phyloP scores from a whole-genome alignment of 768 basidiomycete genomes.

The Cyclocybe aegerita region DNA sequence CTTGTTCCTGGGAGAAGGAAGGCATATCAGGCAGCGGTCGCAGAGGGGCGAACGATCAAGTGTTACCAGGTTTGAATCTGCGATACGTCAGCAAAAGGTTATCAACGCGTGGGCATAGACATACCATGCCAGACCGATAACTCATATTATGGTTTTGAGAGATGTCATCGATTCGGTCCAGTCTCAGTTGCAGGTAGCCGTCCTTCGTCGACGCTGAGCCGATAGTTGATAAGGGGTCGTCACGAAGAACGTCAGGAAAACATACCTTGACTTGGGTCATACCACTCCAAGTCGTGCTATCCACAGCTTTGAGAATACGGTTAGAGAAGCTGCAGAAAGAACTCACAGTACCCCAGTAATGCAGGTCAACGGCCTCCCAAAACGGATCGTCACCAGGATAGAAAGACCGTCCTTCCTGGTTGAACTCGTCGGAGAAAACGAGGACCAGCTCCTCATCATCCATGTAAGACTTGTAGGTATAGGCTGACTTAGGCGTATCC shows the following conservation, averaged over 20 bases:
- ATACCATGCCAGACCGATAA: slow-evolving; percentile 53
- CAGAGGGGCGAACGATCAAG: background rate
- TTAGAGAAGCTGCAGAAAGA: background rate
- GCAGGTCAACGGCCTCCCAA: slow-evolving; percentile 58
- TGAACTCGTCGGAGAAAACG: slow-evolving; percentile 85
- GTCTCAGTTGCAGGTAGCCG: slow-evolving; percentile 73
- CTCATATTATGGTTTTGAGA: slow-evolving; percentile 62
- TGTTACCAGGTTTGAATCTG: slow-evolving; percentile 35
- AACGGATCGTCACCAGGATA: slow-evolving; percentile 71
- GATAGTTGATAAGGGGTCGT: background rate
- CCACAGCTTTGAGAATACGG: background rate
- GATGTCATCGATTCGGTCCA: slow-evolving; percentile 45
- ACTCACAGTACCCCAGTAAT: slow-evolving; percentile 67
- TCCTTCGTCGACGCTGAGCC: slow-evolving; percentile 56
- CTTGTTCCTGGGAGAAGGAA: slow-evolving; percentile 35
- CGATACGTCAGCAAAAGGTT: background rate
- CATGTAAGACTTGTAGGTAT: slow-evolving; percentile 52
- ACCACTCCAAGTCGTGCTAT: slow-evolving; percentile 75
- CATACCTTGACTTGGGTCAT: slow-evolving; percentile 55
- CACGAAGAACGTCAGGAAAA: background rate
- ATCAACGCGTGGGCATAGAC: slow-evolving; percentile 17
- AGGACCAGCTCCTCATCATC: slow-evolving; percentile 50
- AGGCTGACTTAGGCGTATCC: slow-evolving; percentile 65
- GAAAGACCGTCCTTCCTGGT: slow-evolving; percentile 67
- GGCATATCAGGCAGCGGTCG: background rate